A percentile compares a stretch with the other conserved stretches of the same genome.
phyloP scores from a whole-genome alignment of 495 filamentous ascomycete genomes.

The Xylaria scruposa region DNA sequence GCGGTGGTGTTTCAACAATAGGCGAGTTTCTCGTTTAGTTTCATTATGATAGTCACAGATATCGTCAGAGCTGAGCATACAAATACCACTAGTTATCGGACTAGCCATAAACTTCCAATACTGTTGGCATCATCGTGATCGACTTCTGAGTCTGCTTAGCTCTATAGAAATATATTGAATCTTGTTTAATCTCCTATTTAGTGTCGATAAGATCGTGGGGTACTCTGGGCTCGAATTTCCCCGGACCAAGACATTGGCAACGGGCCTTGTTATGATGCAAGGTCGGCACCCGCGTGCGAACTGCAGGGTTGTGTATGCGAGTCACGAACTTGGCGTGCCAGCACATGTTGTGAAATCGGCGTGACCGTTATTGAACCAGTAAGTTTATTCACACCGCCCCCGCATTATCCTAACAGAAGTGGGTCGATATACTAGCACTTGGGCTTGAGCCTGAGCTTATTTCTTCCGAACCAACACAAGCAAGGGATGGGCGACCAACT shows the following conservation, averaged over 20 bases:
- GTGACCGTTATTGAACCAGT: neutral
- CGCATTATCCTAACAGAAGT: neutral
- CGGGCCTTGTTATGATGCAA: conserved; percentile 1
- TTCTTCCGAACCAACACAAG: conserved; percentile 1
- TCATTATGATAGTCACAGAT: conserved; percentile 19
- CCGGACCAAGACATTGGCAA: neutral
- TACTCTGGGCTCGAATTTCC: neutral
- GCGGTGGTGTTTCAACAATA: neutral
- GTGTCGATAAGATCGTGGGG: neutral
- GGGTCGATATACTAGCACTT: neutral
- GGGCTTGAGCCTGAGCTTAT: neutral
- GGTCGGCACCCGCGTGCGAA: neutral
- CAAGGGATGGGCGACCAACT: conserved; percentile 10
- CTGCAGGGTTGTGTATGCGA: conserved; percentile 6
- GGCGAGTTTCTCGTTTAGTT: neutral
- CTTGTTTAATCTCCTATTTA: conserved; percentile 5
- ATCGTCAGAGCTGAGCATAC: neutral
- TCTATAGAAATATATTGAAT: neutral
- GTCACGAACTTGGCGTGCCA: neutral
- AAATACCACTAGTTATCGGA: neutral
- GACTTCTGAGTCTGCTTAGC: neutral
- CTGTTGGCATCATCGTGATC: conserved; percentile 1
- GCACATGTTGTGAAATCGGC: neutral
- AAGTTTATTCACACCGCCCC: neutral
- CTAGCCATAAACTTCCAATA: neutral